Conservation (phyloP, 2,329 filamentous ascomycete genomes). For the Rhexocercosporidium sp. region DNA sequence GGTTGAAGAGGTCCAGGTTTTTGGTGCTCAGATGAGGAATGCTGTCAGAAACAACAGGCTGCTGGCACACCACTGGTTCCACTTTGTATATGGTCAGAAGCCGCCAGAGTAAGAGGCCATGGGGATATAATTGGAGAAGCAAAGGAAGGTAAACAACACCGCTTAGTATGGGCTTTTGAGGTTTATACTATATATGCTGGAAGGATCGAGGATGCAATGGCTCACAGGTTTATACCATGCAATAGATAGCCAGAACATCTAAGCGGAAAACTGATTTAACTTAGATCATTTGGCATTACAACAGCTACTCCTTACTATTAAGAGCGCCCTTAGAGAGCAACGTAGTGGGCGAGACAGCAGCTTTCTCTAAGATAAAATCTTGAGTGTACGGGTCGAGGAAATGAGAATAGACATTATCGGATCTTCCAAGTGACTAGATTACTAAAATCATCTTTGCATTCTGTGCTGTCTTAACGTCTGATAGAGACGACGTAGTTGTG, state of each 20-base stretch:
- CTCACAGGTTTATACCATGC: neutral
- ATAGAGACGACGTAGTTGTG: neutral
- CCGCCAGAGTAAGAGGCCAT: neutral
- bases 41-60: conserved; percentile 26
- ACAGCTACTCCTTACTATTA: neutral
- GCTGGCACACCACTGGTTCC: conserved; percentile 18
- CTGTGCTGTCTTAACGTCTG: too few species aligned
- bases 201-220: too few species aligned
- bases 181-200: neutral
- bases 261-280: neutral
- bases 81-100: conserved; percentile 23
- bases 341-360: too few species aligned
- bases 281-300: neutral
- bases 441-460: too few species aligned
- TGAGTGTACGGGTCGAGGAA: too few species aligned
- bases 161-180: neutral
- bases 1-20: conserved; percentile 23
- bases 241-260: neutral
- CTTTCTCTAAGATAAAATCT: too few species aligned
- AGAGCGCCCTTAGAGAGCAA: too few species aligned
- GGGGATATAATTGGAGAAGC: neutral
- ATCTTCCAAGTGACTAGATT: neutral
- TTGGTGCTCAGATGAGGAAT: conserved; percentile 22
- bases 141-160: neutral
- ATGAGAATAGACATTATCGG: too few species aligned